Evolutionary conservation across 2,329 filamentous ascomycete species (phyloP), one percentile per base, ranked within the genome.

Genomic region (Fusarium pseudocircinatum): DNA sequence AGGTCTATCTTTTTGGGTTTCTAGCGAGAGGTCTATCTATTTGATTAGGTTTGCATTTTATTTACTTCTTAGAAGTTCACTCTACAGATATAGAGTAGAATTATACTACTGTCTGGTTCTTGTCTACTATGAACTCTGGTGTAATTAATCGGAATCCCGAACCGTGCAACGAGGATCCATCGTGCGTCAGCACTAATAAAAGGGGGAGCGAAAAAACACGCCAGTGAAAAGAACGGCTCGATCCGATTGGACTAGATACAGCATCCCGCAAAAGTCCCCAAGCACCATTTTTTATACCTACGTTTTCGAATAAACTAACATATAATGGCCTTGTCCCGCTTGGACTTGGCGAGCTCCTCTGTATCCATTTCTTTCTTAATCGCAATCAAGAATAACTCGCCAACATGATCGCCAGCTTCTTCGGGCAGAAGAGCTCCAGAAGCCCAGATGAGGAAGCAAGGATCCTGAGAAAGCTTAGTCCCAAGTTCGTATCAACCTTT

Each of bases 341-440:
- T 5, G 12, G 7, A 14, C 5, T 3, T 10, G 15, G 12, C 4
- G 10, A 20, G 12, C 43, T 26, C 18, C 20, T 10, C 18, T 44
- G 24, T 44, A 18, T 44, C 18, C 12, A 20, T 46, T 14, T 20
- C 24, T 14, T 26, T 46, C 0, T 24, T 18, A 6, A 2, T 4
- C 24, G 12, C 8, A 46, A 10, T 14, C 1, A 0, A 14, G 2
- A 14, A 7, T 4, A 1, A 44, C 2, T 7, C 5, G 8, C 4
- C 2, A 44, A 6, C 4, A 44, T 44, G 16, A 44, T 44, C 7
- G 43, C 43, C 16, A 44, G 43, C 5, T 14, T 44, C 16, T 14
- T 44, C 14, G 12, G 43, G 0, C 43, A 26, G 16, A 44, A 44
- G 24, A 44, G 16, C 24, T 4, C 24, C 0, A 26, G 43, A 20